phyloP scores from a whole-genome alignment of 2,329 filamentous ascomycete genomes.

The Falciphora oryzae region DNA sequence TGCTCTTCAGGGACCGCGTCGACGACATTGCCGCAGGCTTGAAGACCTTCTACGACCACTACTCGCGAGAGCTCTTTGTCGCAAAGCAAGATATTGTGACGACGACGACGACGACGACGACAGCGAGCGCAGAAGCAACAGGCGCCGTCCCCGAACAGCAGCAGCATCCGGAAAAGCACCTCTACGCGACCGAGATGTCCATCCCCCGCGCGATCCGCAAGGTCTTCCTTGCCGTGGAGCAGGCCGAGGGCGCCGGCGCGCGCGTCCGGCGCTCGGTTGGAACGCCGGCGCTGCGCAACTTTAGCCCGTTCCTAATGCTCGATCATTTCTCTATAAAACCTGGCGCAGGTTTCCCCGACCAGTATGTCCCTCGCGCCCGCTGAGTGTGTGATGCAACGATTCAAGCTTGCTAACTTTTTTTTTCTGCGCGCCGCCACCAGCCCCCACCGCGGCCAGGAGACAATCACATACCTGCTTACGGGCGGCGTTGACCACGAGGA shows the following conservation, averaged over 20 bases:
- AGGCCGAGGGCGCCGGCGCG: constrained; percentile 83
- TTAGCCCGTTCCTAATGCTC: constrained; percentile 93
- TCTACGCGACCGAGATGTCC: constrained; percentile 50
- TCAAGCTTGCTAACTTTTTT: constrained; percentile 8
- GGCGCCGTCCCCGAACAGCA: too few species aligned
- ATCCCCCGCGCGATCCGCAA: constrained; percentile 71
- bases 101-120: constrained; percentile 4
- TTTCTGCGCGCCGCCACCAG: constrained; percentile 12
- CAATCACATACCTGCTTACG: constrained; percentile 81
- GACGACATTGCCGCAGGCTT: constrained; percentile 17
- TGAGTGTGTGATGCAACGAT: too few species aligned
- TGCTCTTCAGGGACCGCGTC: constrained; percentile 27
- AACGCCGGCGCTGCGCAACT: constrained; percentile 74
- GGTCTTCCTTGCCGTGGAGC: constrained; percentile 77
- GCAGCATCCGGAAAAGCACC: constrained; percentile 14
- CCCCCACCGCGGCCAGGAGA: constrained; percentile 74
- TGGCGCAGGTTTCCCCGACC: constrained; percentile 86
- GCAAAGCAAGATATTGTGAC: not conserved
- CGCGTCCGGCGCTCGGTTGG: constrained; percentile 83
- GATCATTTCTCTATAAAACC: constrained; percentile 81
- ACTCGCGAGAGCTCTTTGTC: not conserved
- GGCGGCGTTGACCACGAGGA: constrained; percentile 90
- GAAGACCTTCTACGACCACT: constrained; percentile 13
- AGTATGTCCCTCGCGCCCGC: too few species aligned
- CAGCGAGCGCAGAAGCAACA: not conserved